Percentiles rank a stretch among this genome's conserved stretches.
phyloP scores from a whole-genome alignment of 2,329 filamentous ascomycete species.

The Aureobasidium namibiae region DNA sequence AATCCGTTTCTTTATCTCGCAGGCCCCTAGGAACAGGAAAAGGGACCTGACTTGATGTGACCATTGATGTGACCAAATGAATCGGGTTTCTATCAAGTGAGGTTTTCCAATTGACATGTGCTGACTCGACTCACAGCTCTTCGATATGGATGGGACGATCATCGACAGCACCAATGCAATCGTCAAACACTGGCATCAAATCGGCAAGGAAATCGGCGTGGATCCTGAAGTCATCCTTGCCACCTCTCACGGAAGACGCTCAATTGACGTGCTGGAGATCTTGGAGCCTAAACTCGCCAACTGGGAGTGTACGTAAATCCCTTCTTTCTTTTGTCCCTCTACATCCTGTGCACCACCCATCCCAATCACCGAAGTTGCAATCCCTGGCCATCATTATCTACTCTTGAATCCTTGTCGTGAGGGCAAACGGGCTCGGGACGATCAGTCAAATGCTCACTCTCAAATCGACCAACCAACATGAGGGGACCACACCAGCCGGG shows the following conservation, averaged over 20 bases:
- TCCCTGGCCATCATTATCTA: neutral
- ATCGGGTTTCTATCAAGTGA: neutral
- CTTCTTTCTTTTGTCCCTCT: neutral
- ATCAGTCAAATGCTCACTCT: conserved; percentile 9
- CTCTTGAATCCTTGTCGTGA: neutral
- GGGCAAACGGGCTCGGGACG: neutral
- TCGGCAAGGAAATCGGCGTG: conserved; percentile 75
- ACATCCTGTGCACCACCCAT: neutral
- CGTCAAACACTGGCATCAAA: conserved; percentile 67
- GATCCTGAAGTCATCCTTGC: conserved; percentile 76
- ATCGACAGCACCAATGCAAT: conserved; percentile 75
- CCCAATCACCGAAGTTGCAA: neutral
- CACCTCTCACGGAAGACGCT: conserved; percentile 83
- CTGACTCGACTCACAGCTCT: conserved; percentile 36
- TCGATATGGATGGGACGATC: conserved; percentile 77
- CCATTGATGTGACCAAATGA: neutral
- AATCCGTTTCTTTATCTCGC: too few species aligned
- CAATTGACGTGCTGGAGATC: conserved; percentile 74
- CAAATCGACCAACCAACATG: neutral
- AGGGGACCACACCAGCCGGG: neutral
- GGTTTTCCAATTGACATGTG: neutral
- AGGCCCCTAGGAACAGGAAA: too few species aligned
- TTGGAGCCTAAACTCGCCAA: conserved; percentile 79
- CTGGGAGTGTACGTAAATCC: conserved; percentile 69
- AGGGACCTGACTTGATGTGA: neutral